Evolutionary conservation across 1,284 basidiomycete species (phyloP).

Genomic region (Pseudozyma sp.): DNA sequence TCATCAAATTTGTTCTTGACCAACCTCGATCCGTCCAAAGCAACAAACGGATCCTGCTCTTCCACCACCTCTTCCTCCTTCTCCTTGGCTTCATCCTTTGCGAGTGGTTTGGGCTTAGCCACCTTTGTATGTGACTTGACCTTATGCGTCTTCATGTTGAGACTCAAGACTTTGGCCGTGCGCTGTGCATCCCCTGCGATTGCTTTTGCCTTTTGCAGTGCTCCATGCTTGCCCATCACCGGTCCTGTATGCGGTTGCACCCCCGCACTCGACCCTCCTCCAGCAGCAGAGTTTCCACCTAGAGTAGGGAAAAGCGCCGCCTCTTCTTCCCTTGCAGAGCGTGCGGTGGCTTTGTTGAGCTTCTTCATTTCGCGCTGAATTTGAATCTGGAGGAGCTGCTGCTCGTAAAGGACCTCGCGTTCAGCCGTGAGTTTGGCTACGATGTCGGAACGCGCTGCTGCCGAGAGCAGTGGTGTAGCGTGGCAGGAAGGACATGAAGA

Average conservation of each 20-base stretch:
- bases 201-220: conserved; percentile 37
- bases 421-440: conserved; percentile 35
- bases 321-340: conserved; percentile 26
- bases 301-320: conserved; percentile 38
- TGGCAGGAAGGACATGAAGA: conserved; percentile 41
- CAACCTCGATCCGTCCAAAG: conserved; percentile 22
- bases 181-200: conserved; percentile 46
- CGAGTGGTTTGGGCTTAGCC: conserved; percentile 9
- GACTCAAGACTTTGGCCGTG: conserved; percentile 48
- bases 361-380: conserved; percentile 37
- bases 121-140: conserved; percentile 36
- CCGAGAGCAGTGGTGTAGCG: conserved; percentile 29
- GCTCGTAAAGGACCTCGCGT: conserved; percentile 37
- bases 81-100: neutral
- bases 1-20: conserved; percentile 35
- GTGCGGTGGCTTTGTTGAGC: conserved; percentile 26
- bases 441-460: conserved; percentile 34
- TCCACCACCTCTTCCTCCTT: conserved; percentile 9
- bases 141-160: conserved; percentile 52
- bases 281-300: conserved; percentile 11
- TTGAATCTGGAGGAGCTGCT: conserved; percentile 43
- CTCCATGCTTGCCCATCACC: conserved; percentile 45
- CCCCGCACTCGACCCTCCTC: neutral
- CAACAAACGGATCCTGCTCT: conserved; percentile 38
- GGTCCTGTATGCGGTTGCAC: conserved; percentile 3